phyloP scores from a whole-genome alignment of 208 protist species.

The Novymonas esmeraldas region DNA sequence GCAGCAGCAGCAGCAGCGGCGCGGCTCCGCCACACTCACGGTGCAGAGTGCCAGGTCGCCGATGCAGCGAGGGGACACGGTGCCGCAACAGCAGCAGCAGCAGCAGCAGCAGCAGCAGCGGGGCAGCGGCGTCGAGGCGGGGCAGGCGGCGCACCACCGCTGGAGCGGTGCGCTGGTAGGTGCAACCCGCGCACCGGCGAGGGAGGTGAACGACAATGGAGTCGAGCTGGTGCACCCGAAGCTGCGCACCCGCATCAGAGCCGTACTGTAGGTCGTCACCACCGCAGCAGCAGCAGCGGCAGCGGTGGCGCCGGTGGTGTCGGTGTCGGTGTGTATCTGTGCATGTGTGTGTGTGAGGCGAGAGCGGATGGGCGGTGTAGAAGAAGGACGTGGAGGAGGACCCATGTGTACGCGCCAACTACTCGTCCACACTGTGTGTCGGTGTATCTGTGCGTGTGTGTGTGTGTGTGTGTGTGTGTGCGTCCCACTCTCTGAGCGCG shows the following conservation, averaged over 20 bases:
- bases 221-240: conserved; percentile 22
- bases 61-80: neutral
- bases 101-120: neutral
- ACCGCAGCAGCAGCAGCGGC: neutral
- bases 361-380: neutral
- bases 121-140: neutral
- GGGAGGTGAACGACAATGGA: conserved; percentile 12
- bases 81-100: neutral
- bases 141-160: neutral
- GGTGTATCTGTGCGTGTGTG: too few species aligned
- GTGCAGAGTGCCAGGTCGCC: neutral
- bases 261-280: neutral
- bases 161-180: too few species aligned
- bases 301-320: neutral
- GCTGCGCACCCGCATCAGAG: conserved; percentile 12
- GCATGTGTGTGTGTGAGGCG: neutral
- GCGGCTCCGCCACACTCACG: neutral
- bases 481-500: too few species aligned
- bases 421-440: too few species aligned
- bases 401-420: too few species aligned
- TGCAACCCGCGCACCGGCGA: too few species aligned
- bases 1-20: neutral
- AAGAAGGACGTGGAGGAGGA: too few species aligned
- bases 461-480: too few species aligned
- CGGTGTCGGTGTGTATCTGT: neutral